phyloP scores from a whole-genome alignment of 805 yeast genomes.

The Metschnikowia hibisci region DNA sequence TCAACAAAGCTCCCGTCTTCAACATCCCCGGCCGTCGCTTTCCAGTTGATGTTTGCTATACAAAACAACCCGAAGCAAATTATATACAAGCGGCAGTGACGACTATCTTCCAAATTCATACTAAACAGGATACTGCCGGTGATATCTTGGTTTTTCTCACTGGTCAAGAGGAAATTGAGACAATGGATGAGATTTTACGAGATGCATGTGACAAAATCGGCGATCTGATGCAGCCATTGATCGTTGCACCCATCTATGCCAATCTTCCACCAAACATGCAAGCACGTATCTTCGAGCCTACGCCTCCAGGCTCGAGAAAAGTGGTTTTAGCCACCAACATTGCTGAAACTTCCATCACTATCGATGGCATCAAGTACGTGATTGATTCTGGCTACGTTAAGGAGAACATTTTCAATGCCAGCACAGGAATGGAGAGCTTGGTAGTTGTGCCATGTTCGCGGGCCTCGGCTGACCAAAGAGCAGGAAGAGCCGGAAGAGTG shows the following conservation, averaged over 20 bases:
- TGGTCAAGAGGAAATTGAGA: constrained; percentile 95
- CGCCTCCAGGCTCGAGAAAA: constrained; percentile 75
- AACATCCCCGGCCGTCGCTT: constrained; percentile 90
- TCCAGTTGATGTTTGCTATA: constrained; percentile 83
- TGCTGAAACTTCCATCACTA: constrained; percentile 51
- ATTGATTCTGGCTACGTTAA: constrained; percentile 46
- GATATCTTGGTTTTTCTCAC: constrained; percentile 89
- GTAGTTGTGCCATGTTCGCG: constrained; percentile 44
- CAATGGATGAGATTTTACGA: constrained; percentile 62
- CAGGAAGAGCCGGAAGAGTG: constrained; percentile 47
- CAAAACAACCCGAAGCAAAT: constrained; percentile 85
- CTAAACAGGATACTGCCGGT: constrained; percentile 60
- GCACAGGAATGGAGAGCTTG: constrained; percentile 44
- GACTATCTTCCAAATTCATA: constrained; percentile 83
- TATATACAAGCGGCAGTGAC: constrained; percentile 86
- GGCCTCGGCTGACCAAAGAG: constrained; percentile 45
- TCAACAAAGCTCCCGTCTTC: constrained; percentile 79
- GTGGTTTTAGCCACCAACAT: constrained; percentile 94
- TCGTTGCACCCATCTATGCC: constrained; percentile 86
- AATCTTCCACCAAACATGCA: constrained; percentile 86
- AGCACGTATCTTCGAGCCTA: constrained; percentile 75
- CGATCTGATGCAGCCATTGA: constrained; percentile 52
- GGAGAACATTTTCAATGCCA: constrained; percentile 39
- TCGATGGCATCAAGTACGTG: constrained; percentile 41
- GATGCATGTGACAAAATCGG: constrained; percentile 68